Conservation (phyloP, 768 basidiomycete genomes). For the Hydnomerulius pinastri region DNA sequence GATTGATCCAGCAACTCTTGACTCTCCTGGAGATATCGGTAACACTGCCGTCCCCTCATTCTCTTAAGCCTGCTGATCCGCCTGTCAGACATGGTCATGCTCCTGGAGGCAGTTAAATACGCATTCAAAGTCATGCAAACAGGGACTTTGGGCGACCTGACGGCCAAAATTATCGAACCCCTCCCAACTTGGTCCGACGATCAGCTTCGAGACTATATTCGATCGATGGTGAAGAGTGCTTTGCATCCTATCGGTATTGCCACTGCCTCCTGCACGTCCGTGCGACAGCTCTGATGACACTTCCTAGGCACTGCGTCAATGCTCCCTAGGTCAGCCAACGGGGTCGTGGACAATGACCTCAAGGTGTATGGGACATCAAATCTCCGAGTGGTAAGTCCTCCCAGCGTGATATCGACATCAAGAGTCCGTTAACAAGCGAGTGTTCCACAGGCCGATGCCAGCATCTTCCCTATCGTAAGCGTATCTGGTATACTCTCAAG, state of each 20-base stretch:
- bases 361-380: slow-evolving; percentile 22
- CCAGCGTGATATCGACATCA: neutral
- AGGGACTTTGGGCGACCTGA: slow-evolving; percentile 12
- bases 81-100: slow-evolving; percentile 14
- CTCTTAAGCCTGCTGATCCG: neutral
- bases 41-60: neutral
- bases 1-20: slow-evolving; percentile 14
- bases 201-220: slow-evolving; percentile 13
- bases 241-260: slow-evolving; percentile 13
- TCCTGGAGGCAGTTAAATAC: slow-evolving; percentile 15
- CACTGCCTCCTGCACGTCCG: neutral
- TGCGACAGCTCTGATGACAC: neutral
- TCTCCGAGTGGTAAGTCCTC: slow-evolving; percentile 12
- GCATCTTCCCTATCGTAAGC: slow-evolving; percentile 19
- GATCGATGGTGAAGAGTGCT: slow-evolving; percentile 5
- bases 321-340: slow-evolving; percentile 18
- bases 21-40: slow-evolving; percentile 13
- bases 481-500: neutral
- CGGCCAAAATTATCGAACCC: slow-evolving; percentile 13
- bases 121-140: slow-evolving; percentile 15
- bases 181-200: slow-evolving; percentile 17
- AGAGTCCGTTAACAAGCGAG: neutral
- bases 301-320: slow-evolving; percentile 16
- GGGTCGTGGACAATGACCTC: slow-evolving; percentile 14
- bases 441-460: slow-evolving; percentile 16